These are phyloP conservation scores for Apodospora peruviana DNA, from an alignment of 495 filamentous ascomycete genomes.

Conservation along the genomic window DNA sequence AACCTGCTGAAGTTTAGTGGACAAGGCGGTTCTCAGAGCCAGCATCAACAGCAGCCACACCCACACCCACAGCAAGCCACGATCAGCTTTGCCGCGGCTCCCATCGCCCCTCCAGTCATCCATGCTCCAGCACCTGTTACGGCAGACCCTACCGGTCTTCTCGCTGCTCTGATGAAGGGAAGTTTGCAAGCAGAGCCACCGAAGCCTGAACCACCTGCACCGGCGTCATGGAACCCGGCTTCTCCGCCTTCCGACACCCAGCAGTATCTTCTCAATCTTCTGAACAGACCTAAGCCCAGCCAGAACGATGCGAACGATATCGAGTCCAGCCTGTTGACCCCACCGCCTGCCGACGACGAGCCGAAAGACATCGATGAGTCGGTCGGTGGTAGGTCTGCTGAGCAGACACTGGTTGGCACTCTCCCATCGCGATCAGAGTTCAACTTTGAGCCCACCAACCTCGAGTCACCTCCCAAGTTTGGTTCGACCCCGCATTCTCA, in stretches of 20 bases:
- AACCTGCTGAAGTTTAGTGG: constrained; percentile 84
- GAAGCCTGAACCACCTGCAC: constrained; percentile 29
- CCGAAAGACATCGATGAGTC: constrained; percentile 12
- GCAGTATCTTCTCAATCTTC: constrained; percentile 46
- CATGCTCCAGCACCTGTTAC: constrained; percentile 42
- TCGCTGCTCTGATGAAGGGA: constrained; percentile 50
- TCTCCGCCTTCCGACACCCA: constrained; percentile 44
- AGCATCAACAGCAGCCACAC: constrained; percentile 12
- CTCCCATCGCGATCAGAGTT: constrained; percentile 29
- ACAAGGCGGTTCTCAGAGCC: constrained; percentile 26
- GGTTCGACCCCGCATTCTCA: constrained; percentile 36
- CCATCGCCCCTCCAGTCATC: constrained; percentile 28
- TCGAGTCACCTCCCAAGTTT: constrained; percentile 30
- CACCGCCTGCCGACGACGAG: constrained; percentile 31
- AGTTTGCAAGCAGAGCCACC: constrained; percentile 31
- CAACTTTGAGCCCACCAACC: constrained; percentile 27
- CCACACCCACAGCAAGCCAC: too few species aligned
- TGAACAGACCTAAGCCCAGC: constrained; percentile 49
- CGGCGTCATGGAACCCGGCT: constrained; percentile 31
- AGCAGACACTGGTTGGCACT: constrained; percentile 21
- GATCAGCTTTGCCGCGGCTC: constrained; percentile 13
- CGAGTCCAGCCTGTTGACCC: constrained; percentile 33
- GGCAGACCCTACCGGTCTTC: constrained; percentile 43
- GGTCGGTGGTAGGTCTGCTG: constrained; percentile 15
- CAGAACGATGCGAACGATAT: constrained; percentile 41